A percentile compares a stretch with the other conserved stretches of the same genome.
phyloP scores from a whole-genome alignment of 1,284 basidiomycete genomes.

The Lignosus rhinocerotis region DNA sequence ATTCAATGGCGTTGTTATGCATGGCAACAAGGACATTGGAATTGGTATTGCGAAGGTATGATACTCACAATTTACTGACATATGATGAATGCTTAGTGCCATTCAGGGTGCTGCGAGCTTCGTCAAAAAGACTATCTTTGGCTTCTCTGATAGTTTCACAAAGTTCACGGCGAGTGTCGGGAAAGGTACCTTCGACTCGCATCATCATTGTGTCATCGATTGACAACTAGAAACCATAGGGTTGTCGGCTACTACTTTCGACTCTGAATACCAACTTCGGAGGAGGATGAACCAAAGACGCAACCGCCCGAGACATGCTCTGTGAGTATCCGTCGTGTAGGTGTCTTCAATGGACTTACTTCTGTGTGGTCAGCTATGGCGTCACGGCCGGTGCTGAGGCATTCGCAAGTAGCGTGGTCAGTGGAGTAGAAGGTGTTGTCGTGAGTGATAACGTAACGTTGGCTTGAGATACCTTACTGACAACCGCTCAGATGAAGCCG shows the following conservation, averaged over 20 bases:
- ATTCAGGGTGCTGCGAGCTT: conserved; percentile 91
- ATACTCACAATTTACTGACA: conserved; percentile 10
- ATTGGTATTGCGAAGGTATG: conserved; percentile 93
- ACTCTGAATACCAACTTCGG: conserved; percentile 92
- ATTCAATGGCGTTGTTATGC: conserved; percentile 96
- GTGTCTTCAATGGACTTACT: conserved; percentile 10
- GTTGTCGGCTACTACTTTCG: conserved; percentile 94
- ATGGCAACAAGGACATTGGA: conserved; percentile 94
- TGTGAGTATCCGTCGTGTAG: conserved; percentile 50
- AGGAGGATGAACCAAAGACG: conserved; percentile 87
- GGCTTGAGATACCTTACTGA: background rate
- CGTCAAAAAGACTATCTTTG: conserved; percentile 98
- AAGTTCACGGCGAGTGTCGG: conserved; percentile 98
- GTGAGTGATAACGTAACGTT: conserved; percentile 45
- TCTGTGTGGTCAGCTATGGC: conserved; percentile 67
- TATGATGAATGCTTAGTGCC: background rate
- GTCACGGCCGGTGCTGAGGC: conserved; percentile 94
- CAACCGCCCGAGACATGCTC: conserved; percentile 95
- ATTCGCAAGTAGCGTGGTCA: conserved; percentile 91
- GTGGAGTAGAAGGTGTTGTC: conserved; percentile 94
- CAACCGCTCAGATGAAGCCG: conserved; percentile 69
- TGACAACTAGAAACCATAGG: conserved; percentile 45
- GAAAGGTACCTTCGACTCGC: conserved; percentile 64
- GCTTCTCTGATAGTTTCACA: conserved; percentile 92
- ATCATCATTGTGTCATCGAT: background rate